These are phyloP conservation scores for Gloeopeniophorella convolvens DNA, from an alignment of 768 basidiomycete genomes.

Conservation along the genomic window DNA sequence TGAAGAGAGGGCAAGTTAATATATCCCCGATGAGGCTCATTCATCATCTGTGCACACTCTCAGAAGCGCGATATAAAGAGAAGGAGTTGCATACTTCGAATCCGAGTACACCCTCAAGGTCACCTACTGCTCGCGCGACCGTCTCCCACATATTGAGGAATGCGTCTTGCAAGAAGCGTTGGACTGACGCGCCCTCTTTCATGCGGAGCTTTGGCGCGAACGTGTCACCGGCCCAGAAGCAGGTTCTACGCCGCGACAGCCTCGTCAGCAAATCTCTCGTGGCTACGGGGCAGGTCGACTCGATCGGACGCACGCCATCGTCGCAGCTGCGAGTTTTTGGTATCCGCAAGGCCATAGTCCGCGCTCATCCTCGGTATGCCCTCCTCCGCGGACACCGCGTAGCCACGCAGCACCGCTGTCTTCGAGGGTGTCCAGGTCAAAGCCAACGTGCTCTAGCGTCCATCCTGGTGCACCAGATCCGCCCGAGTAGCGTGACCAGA, in stretches of 20 bases:
- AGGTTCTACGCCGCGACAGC: slow-evolving; percentile 46
- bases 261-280: background rate
- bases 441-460: slow-evolving; percentile 83
- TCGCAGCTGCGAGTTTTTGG: slow-evolving; percentile 86
- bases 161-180: slow-evolving; percentile 74
- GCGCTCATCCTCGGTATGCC: slow-evolving; percentile 68
- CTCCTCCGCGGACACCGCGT: slow-evolving; percentile 67
- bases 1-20: slow-evolving; percentile 77
- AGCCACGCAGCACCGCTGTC: slow-evolving; percentile 86
- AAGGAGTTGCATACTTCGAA: slow-evolving; percentile 62
- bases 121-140: slow-evolving; percentile 61
- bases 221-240: slow-evolving; percentile 88
- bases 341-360: slow-evolving; percentile 94
- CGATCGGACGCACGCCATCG: slow-evolving; percentile 67
- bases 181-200: slow-evolving; percentile 55
- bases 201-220: slow-evolving; percentile 73
- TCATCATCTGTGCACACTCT: slow-evolving; percentile 59
- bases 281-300: background rate
- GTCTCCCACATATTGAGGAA: slow-evolving; percentile 74
- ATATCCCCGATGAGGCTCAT: slow-evolving; percentile 93
- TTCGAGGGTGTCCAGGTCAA: slow-evolving; percentile 75
- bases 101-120: slow-evolving; percentile 75
- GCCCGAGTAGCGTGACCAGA: slow-evolving; percentile 92
- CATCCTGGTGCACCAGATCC: slow-evolving; percentile 97
- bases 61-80: background rate